These are phyloP conservation scores for Gossypium armourianum DNA, from an alignment of 441 rosid species.

Conservation along the genomic window DNA sequence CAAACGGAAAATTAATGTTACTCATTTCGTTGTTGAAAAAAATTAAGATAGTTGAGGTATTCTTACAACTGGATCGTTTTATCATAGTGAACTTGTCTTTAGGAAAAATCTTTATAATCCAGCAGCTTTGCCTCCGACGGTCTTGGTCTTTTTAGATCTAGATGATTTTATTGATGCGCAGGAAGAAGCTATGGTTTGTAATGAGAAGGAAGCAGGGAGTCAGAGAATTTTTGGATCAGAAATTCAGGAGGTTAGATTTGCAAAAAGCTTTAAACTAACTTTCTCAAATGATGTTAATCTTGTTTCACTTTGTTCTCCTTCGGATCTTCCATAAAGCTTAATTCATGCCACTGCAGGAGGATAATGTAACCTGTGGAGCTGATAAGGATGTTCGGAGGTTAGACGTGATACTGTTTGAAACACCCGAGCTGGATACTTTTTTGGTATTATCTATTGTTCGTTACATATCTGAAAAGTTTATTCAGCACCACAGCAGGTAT, in stretches of 20 bases:
- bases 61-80: background rate
- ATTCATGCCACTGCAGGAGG: constrained; percentile 33
- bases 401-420: constrained; percentile 42
- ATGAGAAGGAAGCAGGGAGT: constrained; percentile 18
- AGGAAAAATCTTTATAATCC: background rate
- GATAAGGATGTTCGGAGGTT: constrained; percentile 21
- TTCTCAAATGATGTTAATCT: constrained; percentile 8
- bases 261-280: constrained; percentile 9
- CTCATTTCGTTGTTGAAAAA: background rate
- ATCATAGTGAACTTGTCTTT: background rate
- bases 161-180: constrained; percentile 18
- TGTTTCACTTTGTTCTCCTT: constrained; percentile 4
- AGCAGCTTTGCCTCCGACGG: background rate
- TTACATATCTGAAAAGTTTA: background rate
- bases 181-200: constrained; percentile 19
- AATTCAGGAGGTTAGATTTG: constrained; percentile 24
- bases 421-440: constrained; percentile 43
- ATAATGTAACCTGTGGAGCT: constrained; percentile 20
- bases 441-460: constrained; percentile 33
- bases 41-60: constrained; percentile 2
- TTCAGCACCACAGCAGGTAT: background rate
- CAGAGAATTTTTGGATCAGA: constrained; percentile 14
- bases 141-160: background rate
- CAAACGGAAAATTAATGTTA: background rate
- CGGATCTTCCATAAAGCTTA: background rate